Conservation (phyloP, 2,329 filamentous ascomycete species). For the Arthrobotrys entomopaga region DNA sequence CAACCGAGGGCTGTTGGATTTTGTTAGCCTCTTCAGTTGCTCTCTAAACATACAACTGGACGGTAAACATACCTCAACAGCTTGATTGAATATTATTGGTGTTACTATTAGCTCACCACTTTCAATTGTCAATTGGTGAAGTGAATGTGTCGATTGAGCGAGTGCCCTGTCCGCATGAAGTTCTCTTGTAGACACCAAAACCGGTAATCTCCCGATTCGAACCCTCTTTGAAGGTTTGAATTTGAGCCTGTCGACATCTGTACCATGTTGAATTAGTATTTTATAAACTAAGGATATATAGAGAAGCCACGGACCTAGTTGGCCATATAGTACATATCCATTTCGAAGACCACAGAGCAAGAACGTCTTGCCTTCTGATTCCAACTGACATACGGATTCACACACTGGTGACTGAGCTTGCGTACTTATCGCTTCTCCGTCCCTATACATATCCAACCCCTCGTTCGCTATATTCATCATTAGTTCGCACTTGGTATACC, state of each 20-base stretch:
- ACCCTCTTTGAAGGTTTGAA: slow-evolving; percentile 17
- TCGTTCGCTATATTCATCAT: slow-evolving; percentile 31
- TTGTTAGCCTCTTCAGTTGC: not conserved
- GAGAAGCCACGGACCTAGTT: slow-evolving; percentile 25
- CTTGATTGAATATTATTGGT: slow-evolving; percentile 42
- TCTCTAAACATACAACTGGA: not conserved
- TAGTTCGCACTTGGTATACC: not conserved
- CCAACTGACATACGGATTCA: slow-evolving; percentile 56
- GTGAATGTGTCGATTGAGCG: slow-evolving; percentile 40
- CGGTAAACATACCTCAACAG: slow-evolving; percentile 29
- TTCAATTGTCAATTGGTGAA: slow-evolving; percentile 38
- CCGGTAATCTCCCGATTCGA: slow-evolving; percentile 39
- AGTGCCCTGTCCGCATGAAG: slow-evolving; percentile 21
- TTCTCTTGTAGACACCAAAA: slow-evolving; percentile 35
- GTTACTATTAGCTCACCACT: slow-evolving; percentile 18
- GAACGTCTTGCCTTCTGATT: slow-evolving; percentile 47
- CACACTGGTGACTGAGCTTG: slow-evolving; percentile 54
- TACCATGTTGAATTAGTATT: not conserved
- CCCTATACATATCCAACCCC: slow-evolving; percentile 25
- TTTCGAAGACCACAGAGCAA: slow-evolving; percentile 65
- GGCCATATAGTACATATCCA: slow-evolving; percentile 62
- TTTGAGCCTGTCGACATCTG: slow-evolving; percentile 21
- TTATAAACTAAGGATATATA: not conserved
- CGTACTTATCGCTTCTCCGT: slow-evolving; percentile 21
- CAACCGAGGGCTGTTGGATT: slow-evolving; percentile 41